Evolutionary conservation across 768 basidiomycete species (phyloP), one percentile per base, ranked within the genome.

Genomic region (Phaffia tasmanica): DNA sequence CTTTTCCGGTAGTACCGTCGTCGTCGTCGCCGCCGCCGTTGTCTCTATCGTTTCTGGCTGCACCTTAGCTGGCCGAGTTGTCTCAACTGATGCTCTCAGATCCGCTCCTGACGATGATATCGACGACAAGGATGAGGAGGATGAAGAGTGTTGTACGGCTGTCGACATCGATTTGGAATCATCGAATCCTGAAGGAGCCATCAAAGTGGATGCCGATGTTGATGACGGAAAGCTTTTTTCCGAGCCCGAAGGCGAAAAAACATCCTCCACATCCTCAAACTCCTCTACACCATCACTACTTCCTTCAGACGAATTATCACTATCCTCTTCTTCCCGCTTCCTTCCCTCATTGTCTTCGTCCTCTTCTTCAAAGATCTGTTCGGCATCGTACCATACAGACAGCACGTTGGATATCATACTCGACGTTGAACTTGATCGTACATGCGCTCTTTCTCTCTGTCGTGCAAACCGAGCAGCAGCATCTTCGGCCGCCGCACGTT

Each of bases 311-410:
- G 61, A 25, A 0, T 29, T 21, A 25, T 30, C 61, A 6, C 18
- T 25, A 49, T 48, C n/a, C 4, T 65, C 64, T 8, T 65, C 64
- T 23, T 46, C 47, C 18, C 50, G 35, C 35, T 42, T 42, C 35
- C 4, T 42, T 42, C 6, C 6, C 4, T 42, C 35, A 42, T 42
- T 42, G 6, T 42, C 35, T 30, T 60, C 59, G 19, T 63, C 66
- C 15, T 54, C 29, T 50, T 67, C 66, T 27, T 64, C 50, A 2
- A 62, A 56, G 35, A 67, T 61, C 54, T 62, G 27, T 57, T 69
- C 67, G n/a, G 67, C 67, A 58, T 69, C 67, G 50, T 59, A 69
- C 67, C 67, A 69, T 50, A 69, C 51, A 18, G 49, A 53, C 21
- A 69, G 62, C 3, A 69, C 67, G 61, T 46, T 55, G 29, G 66